These are phyloP conservation scores for Apiotrichum gamsii DNA, from an alignment of 1,284 basidiomycete species.

Conservation along the genomic window DNA sequence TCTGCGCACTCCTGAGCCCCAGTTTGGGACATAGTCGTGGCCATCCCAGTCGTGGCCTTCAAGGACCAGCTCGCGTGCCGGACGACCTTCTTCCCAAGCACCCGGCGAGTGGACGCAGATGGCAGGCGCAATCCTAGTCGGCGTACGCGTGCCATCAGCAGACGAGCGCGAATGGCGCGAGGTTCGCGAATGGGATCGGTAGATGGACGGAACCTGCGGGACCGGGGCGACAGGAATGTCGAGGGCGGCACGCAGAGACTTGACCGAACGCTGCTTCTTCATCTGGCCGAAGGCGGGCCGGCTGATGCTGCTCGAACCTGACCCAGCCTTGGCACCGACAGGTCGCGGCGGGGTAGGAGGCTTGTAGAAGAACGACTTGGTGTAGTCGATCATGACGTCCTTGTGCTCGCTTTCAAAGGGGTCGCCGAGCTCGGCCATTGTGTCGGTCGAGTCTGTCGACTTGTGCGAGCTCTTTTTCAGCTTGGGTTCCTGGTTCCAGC, in stretches of 20 bases:
- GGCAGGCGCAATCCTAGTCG: conserved; percentile 20
- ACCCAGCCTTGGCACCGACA: not conserved
- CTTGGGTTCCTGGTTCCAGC: conserved; percentile 27
- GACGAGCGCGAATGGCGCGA: not conserved
- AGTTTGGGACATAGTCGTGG: conserved; percentile 11
- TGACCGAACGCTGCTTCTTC: conserved; percentile 36
- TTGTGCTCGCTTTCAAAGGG: conserved; percentile 6
- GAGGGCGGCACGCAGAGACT: conserved; percentile 39
- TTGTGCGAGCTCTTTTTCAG: not conserved
- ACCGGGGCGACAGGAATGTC: conserved; percentile 36
- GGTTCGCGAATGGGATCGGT: conserved; percentile 3
- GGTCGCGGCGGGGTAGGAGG: conserved; percentile 38
- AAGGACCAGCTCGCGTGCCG: conserved; percentile 36
- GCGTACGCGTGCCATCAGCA: not conserved
- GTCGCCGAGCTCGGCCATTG: conserved; percentile 11
- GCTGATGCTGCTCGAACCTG: not conserved
- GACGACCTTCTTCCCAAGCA: conserved; percentile 38
- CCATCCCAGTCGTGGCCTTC: conserved; percentile 46
- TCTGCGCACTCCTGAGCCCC: conserved; percentile 13
- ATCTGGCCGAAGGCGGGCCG: not conserved
- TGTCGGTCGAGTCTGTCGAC: conserved; percentile 8
- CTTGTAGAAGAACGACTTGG: conserved; percentile 48
- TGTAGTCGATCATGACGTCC: conserved; percentile 33
- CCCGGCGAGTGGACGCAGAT: conserved; percentile 42
- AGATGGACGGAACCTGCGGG: conserved; percentile 31